phyloP scores from a whole-genome alignment of 2,329 filamentous ascomycete genomes.

The Dothistroma septosporum region DNA sequence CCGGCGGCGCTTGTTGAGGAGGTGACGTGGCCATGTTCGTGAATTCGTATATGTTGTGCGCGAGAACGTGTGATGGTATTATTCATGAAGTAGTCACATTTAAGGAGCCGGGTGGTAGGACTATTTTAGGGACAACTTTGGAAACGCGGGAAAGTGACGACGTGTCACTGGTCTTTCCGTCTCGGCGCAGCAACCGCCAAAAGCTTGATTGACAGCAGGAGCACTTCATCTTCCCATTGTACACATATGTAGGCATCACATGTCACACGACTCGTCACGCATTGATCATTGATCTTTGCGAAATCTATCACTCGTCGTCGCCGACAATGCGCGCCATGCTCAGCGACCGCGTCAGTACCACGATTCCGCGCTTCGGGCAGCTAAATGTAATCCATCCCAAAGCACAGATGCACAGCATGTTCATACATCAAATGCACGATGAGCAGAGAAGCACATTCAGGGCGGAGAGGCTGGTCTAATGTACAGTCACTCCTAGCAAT shows the following conservation, averaged over 20 bases:
- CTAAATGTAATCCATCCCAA: too few species aligned
- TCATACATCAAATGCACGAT: too few species aligned
- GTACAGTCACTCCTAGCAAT: too few species aligned
- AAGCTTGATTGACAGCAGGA: background rate
- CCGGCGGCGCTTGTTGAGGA: constrained; percentile 4
- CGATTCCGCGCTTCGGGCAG: too few species aligned
- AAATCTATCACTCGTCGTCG: too few species aligned
- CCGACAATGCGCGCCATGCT: too few species aligned
- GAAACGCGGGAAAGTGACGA: background rate
- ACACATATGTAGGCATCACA: background rate
- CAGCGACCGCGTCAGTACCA: too few species aligned
- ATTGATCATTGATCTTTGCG: too few species aligned
- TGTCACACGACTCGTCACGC: too few species aligned
- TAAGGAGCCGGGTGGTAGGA: background rate
- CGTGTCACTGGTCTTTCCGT: background rate
- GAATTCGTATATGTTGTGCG: background rate
- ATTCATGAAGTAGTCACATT: background rate
- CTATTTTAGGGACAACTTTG: background rate
- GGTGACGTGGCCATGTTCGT: background rate
- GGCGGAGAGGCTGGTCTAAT: too few species aligned
- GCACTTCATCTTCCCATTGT: background rate
- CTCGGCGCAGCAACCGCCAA: background rate
- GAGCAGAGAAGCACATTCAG: too few species aligned
- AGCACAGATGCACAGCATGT: too few species aligned
- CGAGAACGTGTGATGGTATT: background rate